Evolutionary conservation across 768 basidiomycete species (phyloP).

Genomic region (Calocybe cyanea): DNA sequence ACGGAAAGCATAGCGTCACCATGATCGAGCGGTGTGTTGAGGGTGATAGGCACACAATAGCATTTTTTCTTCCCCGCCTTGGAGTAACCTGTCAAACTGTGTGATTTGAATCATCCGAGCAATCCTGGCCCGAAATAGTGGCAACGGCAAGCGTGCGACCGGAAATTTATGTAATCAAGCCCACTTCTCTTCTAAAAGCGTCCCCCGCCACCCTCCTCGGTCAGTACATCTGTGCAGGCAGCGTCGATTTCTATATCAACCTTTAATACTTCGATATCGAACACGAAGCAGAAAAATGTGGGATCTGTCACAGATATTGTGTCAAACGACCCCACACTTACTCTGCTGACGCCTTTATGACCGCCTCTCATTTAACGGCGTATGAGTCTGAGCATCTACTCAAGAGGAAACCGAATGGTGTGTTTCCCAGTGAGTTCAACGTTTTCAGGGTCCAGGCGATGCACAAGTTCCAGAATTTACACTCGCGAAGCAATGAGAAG

Average conservation of each 20-base stretch:
- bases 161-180: no score
- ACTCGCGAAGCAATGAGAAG: constrained; percentile 91
- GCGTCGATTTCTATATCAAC: constrained; percentile 99
- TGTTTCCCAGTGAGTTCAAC: constrained; percentile 95
- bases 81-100: no score
- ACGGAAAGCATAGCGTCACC: no score
- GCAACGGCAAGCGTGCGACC: no score
- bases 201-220: constrained; percentile 97
- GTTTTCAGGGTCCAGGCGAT: constrained; percentile 99
- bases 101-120: no score
- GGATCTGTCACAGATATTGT: constrained; percentile 97
- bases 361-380: constrained; percentile 95
- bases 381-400: constrained; percentile 95
- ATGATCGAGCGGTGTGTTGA: no score
- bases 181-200: no score
- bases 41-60: no score
- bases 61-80: no score
- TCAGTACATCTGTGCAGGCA: constrained; percentile 98
- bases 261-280: constrained; percentile 99
- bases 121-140: no score
- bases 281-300: constrained; percentile 97
- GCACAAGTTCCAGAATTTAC: constrained; percentile 98
- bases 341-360: constrained; percentile 97
- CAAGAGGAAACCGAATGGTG: constrained; percentile 96
- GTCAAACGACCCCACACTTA: constrained; percentile 94